These are phyloP conservation scores for Monosporascus sp. DNA, from an alignment of 2,329 filamentous ascomycete species.

Conservation along the genomic window DNA sequence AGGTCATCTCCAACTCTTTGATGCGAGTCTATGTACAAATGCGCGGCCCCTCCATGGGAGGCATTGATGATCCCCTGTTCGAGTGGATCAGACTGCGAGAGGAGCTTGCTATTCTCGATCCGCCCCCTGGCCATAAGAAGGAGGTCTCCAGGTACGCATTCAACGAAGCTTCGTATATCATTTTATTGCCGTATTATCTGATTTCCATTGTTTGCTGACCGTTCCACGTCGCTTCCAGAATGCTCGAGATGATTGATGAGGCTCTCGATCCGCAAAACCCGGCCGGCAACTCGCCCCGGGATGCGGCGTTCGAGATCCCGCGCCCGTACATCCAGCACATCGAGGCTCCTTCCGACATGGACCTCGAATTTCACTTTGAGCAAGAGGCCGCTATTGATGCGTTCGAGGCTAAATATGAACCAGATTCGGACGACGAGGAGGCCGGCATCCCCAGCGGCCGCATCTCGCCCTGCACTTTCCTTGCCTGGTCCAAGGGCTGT, in stretches of 20 bases:
- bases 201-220: not conserved
- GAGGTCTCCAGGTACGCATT: constrained; percentile 13
- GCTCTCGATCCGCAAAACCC: constrained; percentile 9
- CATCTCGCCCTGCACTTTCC: constrained; percentile 38
- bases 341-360: constrained; percentile 11
- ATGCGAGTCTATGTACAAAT: constrained; percentile 20
- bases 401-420: not conserved
- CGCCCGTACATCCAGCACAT: constrained; percentile 16
- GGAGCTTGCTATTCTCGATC: constrained; percentile 4
- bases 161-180: not conserved
- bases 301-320: constrained; percentile 16
- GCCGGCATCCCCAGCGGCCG: constrained; percentile 29
- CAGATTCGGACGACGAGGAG: constrained; percentile 26
- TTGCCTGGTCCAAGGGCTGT: constrained; percentile 30
- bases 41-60: constrained; percentile 17
- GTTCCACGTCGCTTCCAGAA: constrained; percentile 4
- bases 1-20: constrained; percentile 19
- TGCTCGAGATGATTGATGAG: constrained; percentile 15
- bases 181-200: not conserved
- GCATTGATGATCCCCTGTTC: constrained; percentile 15
- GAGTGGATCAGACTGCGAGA: constrained; percentile 15
- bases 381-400: constrained; percentile 6
- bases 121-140: constrained; percentile 3
- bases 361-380: constrained; percentile 10
- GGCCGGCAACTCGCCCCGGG: constrained; percentile 14